These are phyloP conservation scores for Metarhizium guizhouense DNA, from an alignment of 2,329 filamentous ascomycete genomes.

Conservation along the genomic window DNA sequence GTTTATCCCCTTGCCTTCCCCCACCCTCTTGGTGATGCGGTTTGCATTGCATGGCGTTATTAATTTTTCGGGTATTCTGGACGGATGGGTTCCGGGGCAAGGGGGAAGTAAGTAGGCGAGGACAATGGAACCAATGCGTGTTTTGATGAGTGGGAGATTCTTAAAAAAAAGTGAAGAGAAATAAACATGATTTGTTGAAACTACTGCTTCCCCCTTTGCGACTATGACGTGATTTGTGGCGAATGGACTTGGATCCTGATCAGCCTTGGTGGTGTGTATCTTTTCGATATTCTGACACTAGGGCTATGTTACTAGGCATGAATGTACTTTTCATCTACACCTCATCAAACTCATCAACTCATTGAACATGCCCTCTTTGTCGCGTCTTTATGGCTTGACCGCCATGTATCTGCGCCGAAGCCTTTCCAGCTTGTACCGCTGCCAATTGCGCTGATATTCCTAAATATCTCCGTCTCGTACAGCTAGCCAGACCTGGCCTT, in stretches of 20 bases:
- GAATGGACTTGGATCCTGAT: no score
- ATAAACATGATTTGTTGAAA: conserved; percentile 2
- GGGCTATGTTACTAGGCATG: no score
- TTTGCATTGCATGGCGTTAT: conserved; percentile 31
- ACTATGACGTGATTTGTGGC: neutral
- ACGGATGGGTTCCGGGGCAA: conserved; percentile 19
- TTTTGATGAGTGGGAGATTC: conserved; percentile 11
- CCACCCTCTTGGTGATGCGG: conserved; percentile 21
- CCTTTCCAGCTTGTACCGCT: neutral
- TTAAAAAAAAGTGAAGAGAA: conserved; percentile 1
- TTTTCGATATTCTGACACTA: no score
- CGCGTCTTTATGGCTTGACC: neutral
- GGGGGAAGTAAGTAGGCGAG: conserved; percentile 3
- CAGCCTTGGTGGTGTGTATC: no score
- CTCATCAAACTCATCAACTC: conserved; percentile 1
- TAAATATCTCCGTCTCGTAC: conserved; percentile 26
- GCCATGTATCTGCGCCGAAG: neutral
- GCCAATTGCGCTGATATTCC: neutral
- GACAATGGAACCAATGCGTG: conserved; percentile 15
- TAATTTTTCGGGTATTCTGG: conserved; percentile 11
- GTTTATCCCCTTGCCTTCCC: conserved; percentile 13
- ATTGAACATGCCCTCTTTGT: neutral
- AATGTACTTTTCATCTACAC: neutral
- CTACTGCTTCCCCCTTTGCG: neutral
- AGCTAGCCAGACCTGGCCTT: conserved; percentile 45